These are phyloP conservation scores for Pyrus betulifolia DNA, from an alignment of 306 rosid species.

Conservation along the genomic window DNA sequence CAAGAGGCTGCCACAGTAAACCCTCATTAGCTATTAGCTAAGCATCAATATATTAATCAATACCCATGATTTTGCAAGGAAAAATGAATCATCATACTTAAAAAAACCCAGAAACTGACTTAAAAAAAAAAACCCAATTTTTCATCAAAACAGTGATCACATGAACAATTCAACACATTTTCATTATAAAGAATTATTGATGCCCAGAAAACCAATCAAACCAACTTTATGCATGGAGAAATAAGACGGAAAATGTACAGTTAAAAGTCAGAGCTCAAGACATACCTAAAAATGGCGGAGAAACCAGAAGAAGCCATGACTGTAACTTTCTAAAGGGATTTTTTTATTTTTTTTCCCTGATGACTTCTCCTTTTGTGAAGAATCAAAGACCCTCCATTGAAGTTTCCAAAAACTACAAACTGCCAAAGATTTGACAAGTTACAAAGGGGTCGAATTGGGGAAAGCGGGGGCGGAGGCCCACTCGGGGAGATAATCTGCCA, in stretches of 20 bases:
- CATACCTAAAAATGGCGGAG: slow-evolving; percentile 2
- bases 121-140: neutral
- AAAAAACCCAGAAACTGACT: slow-evolving; percentile 10
- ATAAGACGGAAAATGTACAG: neutral
- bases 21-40: neutral
- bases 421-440: neutral
- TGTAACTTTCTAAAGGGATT: too few species aligned
- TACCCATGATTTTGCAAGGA: neutral
- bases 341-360: neutral
- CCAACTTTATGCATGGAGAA: neutral
- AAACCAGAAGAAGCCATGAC: neutral
- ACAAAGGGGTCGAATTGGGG: neutral
- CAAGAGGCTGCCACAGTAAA: neutral
- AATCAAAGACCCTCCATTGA: neutral
- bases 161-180: neutral
- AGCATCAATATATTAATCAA: neutral
- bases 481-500: neutral
- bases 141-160: neutral
- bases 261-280: neutral
- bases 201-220: neutral
- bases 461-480: neutral
- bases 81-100: neutral
- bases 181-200: neutral
- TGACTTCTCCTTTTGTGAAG: neutral
- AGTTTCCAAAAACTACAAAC: neutral